Percentiles rank a stretch among this genome's conserved stretches.
phyloP scores from a whole-genome alignment of 306 rosid species.

The Trifolium fragiferum region DNA sequence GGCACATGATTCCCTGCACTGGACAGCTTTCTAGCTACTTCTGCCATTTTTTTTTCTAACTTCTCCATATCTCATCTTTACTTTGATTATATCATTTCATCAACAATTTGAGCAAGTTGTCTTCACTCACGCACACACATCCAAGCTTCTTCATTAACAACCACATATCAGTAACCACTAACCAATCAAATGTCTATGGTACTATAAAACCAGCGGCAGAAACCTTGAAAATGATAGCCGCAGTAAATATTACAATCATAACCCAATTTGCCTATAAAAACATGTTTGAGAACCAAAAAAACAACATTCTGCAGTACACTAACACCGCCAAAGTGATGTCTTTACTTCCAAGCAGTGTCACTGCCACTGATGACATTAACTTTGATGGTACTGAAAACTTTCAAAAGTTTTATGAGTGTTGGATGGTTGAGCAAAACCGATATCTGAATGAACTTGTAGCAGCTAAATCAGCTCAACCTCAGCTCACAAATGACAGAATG shows the following conservation, averaged over 20 bases:
- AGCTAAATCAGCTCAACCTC: constrained; percentile 3
- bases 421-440: constrained; percentile 55
- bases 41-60: constrained; percentile 17
- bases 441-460: constrained; percentile 49
- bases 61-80: constrained; percentile 11
- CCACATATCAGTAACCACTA: no score
- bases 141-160: neutral
- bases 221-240: neutral
- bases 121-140: constrained; percentile 6
- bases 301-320: neutral
- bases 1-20: constrained; percentile 18
- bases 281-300: neutral
- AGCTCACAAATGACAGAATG: constrained; percentile 4
- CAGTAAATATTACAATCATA: neutral
- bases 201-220: constrained; percentile 5
- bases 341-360: constrained; percentile 12
- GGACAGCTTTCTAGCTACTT: constrained; percentile 13
- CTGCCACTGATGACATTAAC: neutral
- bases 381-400: constrained; percentile 44
- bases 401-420: constrained; percentile 50
- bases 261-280: constrained; percentile 13
- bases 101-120: constrained; percentile 22
- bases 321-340: constrained; percentile 29
- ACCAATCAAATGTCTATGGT: neutral
- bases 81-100: neutral